Percentiles rank a stretch among this genome's conserved stretches.
Conservation (phyloP, 2,329 filamentous ascomycete species). For the Aspergillus pseudoviridinutans region DNA sequence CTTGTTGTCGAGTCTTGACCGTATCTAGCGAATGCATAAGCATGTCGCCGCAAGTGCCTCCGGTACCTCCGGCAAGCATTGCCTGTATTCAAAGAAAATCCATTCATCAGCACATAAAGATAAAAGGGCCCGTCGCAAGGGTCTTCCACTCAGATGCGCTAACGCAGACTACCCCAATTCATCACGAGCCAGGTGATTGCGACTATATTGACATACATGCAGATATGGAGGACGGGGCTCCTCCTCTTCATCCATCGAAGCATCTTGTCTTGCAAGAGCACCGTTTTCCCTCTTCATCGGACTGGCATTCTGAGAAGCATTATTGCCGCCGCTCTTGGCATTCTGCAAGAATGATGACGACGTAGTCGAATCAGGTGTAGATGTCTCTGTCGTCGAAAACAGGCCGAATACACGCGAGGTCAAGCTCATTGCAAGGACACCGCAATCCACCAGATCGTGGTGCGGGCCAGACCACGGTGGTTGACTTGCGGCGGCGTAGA, state of each 20-base stretch:
- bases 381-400: slow-evolving; percentile 44
- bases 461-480: slow-evolving; percentile 26
- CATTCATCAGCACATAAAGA: slow-evolving; percentile 11
- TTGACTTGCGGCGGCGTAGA: slow-evolving; percentile 21
- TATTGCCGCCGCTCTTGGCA: slow-evolving; percentile 17
- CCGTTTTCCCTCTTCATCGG: slow-evolving; percentile 13
- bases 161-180: neutral
- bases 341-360: slow-evolving; percentile 29
- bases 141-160: neutral
- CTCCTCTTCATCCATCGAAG: slow-evolving; percentile 44
- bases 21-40: slow-evolving; percentile 99
- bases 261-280: slow-evolving; percentile 33
- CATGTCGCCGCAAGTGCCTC: slow-evolving; percentile 91
- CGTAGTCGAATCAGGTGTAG: slow-evolving; percentile 22
- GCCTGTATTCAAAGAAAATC: slow-evolving; percentile 51
- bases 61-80: slow-evolving; percentile 92
- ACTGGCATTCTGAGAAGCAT: slow-evolving; percentile 13
- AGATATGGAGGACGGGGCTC: slow-evolving; percentile 60
- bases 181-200: neutral
- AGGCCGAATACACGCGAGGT: slow-evolving; percentile 52
- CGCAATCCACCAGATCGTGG: slow-evolving; percentile 30
- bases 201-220: slow-evolving; percentile 51
- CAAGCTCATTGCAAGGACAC: slow-evolving; percentile 53
- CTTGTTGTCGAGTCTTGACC: slow-evolving; percentile 96
- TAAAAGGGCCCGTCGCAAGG: neutral